These are phyloP conservation scores for Epicoccum nigrum DNA, from an alignment of 2,329 filamentous ascomycete genomes.

Conservation along the genomic window DNA sequence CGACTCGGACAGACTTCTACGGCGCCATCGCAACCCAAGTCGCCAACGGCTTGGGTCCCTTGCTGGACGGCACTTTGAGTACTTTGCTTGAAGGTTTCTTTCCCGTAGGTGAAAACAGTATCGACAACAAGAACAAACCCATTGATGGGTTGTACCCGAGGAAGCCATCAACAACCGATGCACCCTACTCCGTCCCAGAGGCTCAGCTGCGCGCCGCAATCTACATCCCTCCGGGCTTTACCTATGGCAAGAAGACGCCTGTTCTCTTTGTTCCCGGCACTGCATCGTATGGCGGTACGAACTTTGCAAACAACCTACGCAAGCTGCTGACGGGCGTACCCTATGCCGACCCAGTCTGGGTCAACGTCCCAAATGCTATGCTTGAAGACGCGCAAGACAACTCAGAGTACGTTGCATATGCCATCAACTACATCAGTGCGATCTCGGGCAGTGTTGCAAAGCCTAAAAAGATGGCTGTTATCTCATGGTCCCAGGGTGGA, in stretches of 20 bases:
- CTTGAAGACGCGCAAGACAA: conserved; percentile 59
- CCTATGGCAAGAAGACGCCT: conserved; percentile 51
- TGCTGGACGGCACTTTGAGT: conserved; percentile 25
- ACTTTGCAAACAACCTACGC: conserved; percentile 56
- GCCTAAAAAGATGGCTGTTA: conserved; percentile 37
- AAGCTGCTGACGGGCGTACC: conserved; percentile 51
- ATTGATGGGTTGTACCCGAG: conserved; percentile 45
- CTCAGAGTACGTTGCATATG: conserved; percentile 63
- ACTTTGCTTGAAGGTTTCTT: conserved; percentile 19
- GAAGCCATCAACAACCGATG: conserved; percentile 49
- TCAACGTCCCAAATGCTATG: conserved; percentile 60
- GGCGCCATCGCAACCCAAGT: conserved; percentile 30
- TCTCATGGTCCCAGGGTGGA: conserved; percentile 64
- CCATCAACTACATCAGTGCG: conserved; percentile 61
- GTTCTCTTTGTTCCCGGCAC: conserved; percentile 63
- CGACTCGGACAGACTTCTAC: conserved; percentile 25
- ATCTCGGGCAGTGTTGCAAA: conserved; percentile 42
- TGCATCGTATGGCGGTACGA: conserved; percentile 54
- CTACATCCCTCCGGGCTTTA: conserved; percentile 58
- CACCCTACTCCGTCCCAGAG: conserved; percentile 58
- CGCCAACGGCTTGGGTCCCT: conserved; percentile 23
- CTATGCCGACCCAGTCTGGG: conserved; percentile 54
- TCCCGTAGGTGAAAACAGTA: conserved; percentile 28
- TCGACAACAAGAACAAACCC: conserved; percentile 31
- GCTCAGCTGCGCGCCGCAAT: conserved; percentile 57